These are phyloP conservation scores for Tylopilus sp. DNA, from an alignment of 1,284 basidiomycete genomes.

Conservation along the genomic window DNA sequence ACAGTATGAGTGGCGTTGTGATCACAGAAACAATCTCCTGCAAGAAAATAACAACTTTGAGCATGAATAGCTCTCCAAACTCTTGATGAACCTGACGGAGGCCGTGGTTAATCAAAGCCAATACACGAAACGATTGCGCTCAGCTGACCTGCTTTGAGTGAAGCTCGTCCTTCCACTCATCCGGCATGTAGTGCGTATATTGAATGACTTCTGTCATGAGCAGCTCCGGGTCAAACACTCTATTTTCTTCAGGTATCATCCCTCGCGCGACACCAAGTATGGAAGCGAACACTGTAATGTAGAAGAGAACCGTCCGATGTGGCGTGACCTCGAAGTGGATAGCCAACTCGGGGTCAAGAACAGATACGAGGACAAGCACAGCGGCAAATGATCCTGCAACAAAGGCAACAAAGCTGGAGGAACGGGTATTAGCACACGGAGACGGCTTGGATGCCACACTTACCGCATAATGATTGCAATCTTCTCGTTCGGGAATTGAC, in stretches of 20 bases:
- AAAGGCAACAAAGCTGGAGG: slow-evolving; percentile 76
- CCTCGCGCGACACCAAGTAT: slow-evolving; percentile 86
- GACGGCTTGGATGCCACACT: slow-evolving; percentile 20
- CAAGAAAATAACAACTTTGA: slow-evolving; percentile 83
- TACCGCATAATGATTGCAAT: slow-evolving; percentile 85
- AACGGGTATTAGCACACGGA: neutral
- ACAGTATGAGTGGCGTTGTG: slow-evolving; percentile 89
- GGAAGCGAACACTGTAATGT: slow-evolving; percentile 83
- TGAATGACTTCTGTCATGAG: slow-evolving; percentile 87
- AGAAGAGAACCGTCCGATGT: slow-evolving; percentile 90
- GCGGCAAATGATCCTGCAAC: slow-evolving; percentile 95
- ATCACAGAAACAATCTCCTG: slow-evolving; percentile 89
- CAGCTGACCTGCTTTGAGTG: slow-evolving; percentile 76
- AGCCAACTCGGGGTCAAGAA: slow-evolving; percentile 89
- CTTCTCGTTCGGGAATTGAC: slow-evolving; percentile 95
- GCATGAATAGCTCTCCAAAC: slow-evolving; percentile 84
- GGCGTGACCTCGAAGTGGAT: slow-evolving; percentile 93
- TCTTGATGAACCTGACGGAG: slow-evolving; percentile 71
- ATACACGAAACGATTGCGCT: neutral
- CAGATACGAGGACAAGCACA: slow-evolving; percentile 85
- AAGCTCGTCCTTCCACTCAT: slow-evolving; percentile 83
- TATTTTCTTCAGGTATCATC: slow-evolving; percentile 93
- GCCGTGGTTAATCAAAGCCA: slow-evolving; percentile 1
- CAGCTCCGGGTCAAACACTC: slow-evolving; percentile 89
- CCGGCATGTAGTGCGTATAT: slow-evolving; percentile 93